These are phyloP conservation scores for Ceratobasidium sp. DNA, from an alignment of 1,284 basidiomycete genomes.

Conservation along the genomic window DNA sequence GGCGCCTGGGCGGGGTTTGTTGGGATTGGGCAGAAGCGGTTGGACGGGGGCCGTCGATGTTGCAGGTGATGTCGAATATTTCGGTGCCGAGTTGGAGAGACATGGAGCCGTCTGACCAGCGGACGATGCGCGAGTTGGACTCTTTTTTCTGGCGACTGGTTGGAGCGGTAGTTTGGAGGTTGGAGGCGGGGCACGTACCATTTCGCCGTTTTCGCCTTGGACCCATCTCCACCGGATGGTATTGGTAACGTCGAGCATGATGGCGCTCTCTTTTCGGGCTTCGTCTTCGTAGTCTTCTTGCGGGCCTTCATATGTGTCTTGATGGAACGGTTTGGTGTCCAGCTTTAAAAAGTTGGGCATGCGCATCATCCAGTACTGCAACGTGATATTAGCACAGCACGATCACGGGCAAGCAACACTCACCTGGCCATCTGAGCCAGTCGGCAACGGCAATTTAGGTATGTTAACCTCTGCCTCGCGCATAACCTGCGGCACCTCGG, in stretches of 20 bases:
- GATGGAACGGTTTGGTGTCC: slow-evolving; percentile 83
- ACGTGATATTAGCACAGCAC: slow-evolving; percentile 1
- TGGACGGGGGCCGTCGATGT: slow-evolving; percentile 72
- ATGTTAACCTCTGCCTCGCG: slow-evolving; percentile 78
- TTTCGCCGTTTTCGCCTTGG: slow-evolving; percentile 73
- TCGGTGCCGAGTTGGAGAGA: slow-evolving; percentile 91
- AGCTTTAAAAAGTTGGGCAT: slow-evolving; percentile 87
- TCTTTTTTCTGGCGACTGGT: slow-evolving; percentile 67
- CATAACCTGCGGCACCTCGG: slow-evolving; percentile 64
- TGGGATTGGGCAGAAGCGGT: slow-evolving; percentile 61
- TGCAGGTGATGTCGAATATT: slow-evolving; percentile 85
- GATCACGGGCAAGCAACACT: slow-evolving; percentile 50
- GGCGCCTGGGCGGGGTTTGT: slow-evolving; percentile 29
- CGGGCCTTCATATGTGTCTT: slow-evolving; percentile 80
- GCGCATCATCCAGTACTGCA: slow-evolving; percentile 81
- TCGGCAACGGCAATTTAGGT: slow-evolving; percentile 80
- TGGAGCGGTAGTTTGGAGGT: slow-evolving; percentile 1
- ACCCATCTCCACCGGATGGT: slow-evolving; percentile 91
- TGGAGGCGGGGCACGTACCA: slow-evolving; percentile 62
- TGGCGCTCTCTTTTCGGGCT: slow-evolving; percentile 65
- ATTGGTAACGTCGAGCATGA: slow-evolving; percentile 89
- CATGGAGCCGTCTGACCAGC: slow-evolving; percentile 91
- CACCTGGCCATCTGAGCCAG: slow-evolving; percentile 76
- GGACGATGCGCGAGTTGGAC: slow-evolving; percentile 87
- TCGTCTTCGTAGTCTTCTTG: slow-evolving; percentile 77